Base-by-base conservation (phyloP, 2,329 filamentous ascomycete species). In the Sphaerostilbella broomeana region DNA sequence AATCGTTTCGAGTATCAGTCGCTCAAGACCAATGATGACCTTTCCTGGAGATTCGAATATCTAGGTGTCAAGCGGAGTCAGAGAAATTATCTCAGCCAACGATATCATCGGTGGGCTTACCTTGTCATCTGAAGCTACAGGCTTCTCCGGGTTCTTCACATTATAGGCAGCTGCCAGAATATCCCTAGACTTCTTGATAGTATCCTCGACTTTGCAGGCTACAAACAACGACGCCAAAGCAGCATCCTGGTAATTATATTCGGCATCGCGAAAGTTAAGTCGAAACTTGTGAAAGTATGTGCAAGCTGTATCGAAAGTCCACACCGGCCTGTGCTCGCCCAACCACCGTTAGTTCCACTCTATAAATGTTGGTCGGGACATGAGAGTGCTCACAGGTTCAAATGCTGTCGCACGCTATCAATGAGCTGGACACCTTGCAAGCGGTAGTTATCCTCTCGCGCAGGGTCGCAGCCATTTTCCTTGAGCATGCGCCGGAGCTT, bases 171-270 rank as follows among this genome's bases (percentile, higher is more conserved):
- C 88, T 43, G 87, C 94, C 12, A 97, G 70, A 45, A 98, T 94
- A 47, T 98, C 92, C 42, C 78, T 80, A 4, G 87, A 94, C 68
- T 97, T 97, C 66, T 98, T 98, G 50, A 95, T 76, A 1, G 92
- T 98, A 61, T 98, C 92, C 62, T 98, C 92, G 31, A 94, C 88
- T 67, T 98, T 98, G 70, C 90, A 97, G 3, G 89, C 89, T 3
- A 89, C 85, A 55, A 97, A 90, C 7, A 98, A 69, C 17, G 87
- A 84, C 1, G 92, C 87, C 6, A 92, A 77, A 0, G 90, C 87
- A 2, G 87, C 89, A 58, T 97, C 90, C 60, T 86, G 64, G 48
- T 81, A 88, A 59, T 84, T 85, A 62, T 94, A 95, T 54, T 94
- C 88, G 48, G 71, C 79, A 51, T 89, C 86, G n/a, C 81, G 75